phyloP scores from a whole-genome alignment of 2,329 filamentous ascomycete species.

The Pseudogymnoascus sp. region DNA sequence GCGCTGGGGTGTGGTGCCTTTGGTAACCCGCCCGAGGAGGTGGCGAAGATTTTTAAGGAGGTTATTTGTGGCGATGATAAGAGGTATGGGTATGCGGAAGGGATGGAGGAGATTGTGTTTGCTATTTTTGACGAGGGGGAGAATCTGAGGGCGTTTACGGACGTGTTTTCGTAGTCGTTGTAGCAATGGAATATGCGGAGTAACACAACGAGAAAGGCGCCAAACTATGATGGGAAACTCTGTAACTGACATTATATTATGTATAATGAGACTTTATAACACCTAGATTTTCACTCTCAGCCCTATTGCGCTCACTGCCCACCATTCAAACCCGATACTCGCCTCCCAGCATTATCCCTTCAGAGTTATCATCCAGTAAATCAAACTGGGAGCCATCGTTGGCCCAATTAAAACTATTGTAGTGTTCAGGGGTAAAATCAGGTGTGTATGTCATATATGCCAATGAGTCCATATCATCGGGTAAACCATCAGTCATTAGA shows the following conservation, averaged over 20 bases:
- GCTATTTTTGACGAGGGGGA: conserved; percentile 48
- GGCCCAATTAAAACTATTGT: neutral
- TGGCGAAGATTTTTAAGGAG: conserved; percentile 56
- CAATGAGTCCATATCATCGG: neutral
- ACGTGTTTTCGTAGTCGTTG: conserved; percentile 27
- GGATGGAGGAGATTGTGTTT: conserved; percentile 52
- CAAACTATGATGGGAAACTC: no score
- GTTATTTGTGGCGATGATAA: conserved; percentile 46
- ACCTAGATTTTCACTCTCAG: neutral
- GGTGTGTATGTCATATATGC: neutral
- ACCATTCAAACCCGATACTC: neutral
- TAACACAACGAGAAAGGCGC: no score
- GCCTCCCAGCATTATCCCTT: neutral
- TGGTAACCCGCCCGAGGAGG: conserved; percentile 51
- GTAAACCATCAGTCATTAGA: neutral
- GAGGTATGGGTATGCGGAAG: conserved; percentile 62
- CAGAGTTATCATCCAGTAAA: neutral
- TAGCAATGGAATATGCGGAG: neutral
- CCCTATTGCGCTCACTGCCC: neutral
- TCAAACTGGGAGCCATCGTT: neutral
- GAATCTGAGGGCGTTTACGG: conserved; percentile 46
- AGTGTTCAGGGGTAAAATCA: neutral
- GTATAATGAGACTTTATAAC: neutral
- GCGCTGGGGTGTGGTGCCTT: conserved; percentile 65
- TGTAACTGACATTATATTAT: neutral